Percentiles rank a stretch among this genome's conserved stretches.
These are phyloP conservation scores for Fusarium austroafricanum DNA, from an alignment of 2,329 filamentous ascomycete genomes.

Conservation along the genomic window DNA sequence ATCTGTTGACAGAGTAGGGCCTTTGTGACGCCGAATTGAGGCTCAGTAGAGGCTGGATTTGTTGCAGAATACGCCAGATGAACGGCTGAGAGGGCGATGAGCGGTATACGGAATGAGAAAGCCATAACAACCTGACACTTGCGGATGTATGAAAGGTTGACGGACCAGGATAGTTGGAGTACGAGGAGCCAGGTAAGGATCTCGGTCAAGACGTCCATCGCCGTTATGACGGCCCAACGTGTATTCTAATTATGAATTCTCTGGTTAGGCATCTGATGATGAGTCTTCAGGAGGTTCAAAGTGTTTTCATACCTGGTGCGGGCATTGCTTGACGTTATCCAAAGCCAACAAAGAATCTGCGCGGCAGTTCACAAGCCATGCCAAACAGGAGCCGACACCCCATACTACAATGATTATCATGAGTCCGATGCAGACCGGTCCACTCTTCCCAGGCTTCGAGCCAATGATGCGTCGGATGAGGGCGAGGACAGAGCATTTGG, in stretches of 20 bases:
- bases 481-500: constrained; percentile 38
- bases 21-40: constrained; percentile 30
- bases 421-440: constrained; percentile 15
- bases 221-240: constrained; percentile 23
- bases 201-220: constrained; percentile 24
- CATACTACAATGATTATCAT: constrained; percentile 14
- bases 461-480: constrained; percentile 36
- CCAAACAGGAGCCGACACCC: constrained; percentile 14
- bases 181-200: constrained; percentile 22
- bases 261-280: background rate
- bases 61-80: constrained; percentile 15
- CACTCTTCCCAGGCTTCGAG: constrained; percentile 29
- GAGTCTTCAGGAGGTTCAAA: background rate
- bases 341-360: constrained; percentile 6
- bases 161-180: constrained; percentile 18
- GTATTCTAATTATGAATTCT: constrained; percentile 8
- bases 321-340: constrained; percentile 14
- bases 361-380: constrained; percentile 26
- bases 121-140: constrained; percentile 32
- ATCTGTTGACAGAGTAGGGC: constrained; percentile 24
- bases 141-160: constrained; percentile 24
- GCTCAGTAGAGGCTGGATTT: constrained; percentile 16
- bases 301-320: constrained; percentile 23
- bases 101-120: constrained; percentile 36
- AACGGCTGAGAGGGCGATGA: constrained; percentile 26